phyloP scores from a whole-genome alignment of 345 rosid genomes.

The Sisymbrium altissimum region DNA sequence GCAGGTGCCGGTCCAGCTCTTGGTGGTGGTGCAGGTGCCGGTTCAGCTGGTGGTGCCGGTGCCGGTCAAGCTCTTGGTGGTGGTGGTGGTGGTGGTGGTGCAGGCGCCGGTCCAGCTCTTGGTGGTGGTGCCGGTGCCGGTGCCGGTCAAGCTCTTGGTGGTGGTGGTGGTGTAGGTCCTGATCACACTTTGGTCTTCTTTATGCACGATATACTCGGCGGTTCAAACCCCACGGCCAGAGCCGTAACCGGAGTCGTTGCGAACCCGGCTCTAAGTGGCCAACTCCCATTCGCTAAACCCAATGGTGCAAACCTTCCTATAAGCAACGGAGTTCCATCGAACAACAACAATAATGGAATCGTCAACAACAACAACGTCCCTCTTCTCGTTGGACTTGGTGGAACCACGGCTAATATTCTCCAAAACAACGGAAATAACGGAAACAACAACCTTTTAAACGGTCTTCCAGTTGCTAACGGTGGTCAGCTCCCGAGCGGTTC shows the following conservation, averaged over 20 bases:
- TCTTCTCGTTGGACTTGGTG: constrained; percentile 71
- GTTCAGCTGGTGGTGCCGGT: constrained; percentile 16
- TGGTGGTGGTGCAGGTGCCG: not conserved
- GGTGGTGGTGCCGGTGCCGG: constrained; percentile 10
- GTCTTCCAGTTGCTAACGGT: constrained; percentile 44
- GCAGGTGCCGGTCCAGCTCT: constrained; percentile 1
- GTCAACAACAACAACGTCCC: constrained; percentile 85
- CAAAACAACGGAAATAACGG: constrained; percentile 52
- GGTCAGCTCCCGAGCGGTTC: constrained; percentile 55
- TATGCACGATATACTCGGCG: constrained; percentile 82
- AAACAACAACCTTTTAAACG: constrained; percentile 38
- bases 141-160: constrained; percentile 16
- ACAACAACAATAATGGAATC: constrained; percentile 60
- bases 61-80: constrained; percentile 12
- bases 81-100: constrained; percentile 26
- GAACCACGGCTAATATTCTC: constrained; percentile 46
- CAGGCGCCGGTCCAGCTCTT: constrained; percentile 1
- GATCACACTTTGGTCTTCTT: constrained; percentile 50
- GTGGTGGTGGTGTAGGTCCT: constrained; percentile 22
- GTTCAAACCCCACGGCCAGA: constrained; percentile 66
- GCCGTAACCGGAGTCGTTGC: constrained; percentile 72
- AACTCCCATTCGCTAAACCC: constrained; percentile 81
- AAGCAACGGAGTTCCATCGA: constrained; percentile 54
- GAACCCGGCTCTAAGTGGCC: constrained; percentile 66
- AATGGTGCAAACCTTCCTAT: constrained; percentile 76